phyloP scores from a whole-genome alignment of 345 rosid species.

The Passiflora organensis region DNA sequence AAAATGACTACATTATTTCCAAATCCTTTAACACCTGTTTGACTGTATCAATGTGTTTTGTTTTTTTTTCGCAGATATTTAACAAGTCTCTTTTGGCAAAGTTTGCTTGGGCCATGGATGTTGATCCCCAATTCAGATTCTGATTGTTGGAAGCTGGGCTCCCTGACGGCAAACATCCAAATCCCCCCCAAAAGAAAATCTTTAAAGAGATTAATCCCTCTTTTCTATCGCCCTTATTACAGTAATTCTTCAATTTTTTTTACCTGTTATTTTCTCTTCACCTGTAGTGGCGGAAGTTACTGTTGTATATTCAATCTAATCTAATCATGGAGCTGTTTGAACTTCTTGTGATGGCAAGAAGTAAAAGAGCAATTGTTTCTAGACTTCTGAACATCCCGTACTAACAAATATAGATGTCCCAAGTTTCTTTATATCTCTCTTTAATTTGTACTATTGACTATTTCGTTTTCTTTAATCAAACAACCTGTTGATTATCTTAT shows the following conservation, averaged over 20 bases:
- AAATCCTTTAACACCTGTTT: neutral
- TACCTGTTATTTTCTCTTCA: conserved; percentile 3
- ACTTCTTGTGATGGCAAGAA: conserved; percentile 5
- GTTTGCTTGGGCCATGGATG: conserved; percentile 97
- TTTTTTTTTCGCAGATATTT: conserved; percentile 56
- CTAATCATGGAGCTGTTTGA: conserved; percentile 19
- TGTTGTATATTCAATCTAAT: conserved; percentile 25
- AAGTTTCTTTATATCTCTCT: too few species aligned
- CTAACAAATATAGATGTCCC: conserved; percentile 8
- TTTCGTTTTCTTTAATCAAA: too few species aligned
- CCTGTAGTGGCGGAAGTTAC: conserved; percentile 10
- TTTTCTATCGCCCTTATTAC: conserved; percentile 8
- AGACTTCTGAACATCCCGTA: neutral
- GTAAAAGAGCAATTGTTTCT: conserved; percentile 7
- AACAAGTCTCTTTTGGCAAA: conserved; percentile 88
- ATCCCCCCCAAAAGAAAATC: too few species aligned
- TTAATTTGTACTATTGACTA: too few species aligned
- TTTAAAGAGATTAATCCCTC: neutral
- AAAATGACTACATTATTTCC: neutral
- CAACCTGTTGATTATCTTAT: too few species aligned
- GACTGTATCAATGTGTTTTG: neutral
- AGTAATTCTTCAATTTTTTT: conserved; percentile 13
- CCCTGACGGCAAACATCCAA: neutral
- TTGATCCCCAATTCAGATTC: conserved; percentile 88
- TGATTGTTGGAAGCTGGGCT: conserved; percentile 17